phyloP scores from a whole-genome alignment of 1,139 yeast species.

The Yamadazyma triangularis region DNA sequence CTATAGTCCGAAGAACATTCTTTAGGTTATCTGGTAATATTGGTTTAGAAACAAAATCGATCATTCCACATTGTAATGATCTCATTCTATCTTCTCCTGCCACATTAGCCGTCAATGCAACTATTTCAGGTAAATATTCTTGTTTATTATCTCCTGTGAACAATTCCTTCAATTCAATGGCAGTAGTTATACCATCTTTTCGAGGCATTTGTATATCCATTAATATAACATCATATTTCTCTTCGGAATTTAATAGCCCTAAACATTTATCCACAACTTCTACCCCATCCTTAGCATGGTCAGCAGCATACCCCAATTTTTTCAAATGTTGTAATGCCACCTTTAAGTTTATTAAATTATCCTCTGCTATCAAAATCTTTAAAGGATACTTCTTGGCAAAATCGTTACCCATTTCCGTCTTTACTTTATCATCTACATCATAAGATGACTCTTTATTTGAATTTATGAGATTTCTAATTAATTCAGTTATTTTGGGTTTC shows the following conservation, averaged over 20 bases:
- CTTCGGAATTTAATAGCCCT: constrained; percentile 20
- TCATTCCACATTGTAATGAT: constrained; percentile 50
- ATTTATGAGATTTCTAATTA: constrained; percentile 13
- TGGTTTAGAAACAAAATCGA: constrained; percentile 54
- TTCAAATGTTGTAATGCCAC: constrained; percentile 51
- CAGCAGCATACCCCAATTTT: constrained; percentile 50
- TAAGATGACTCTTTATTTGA: background rate
- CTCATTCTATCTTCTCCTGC: constrained; percentile 51
- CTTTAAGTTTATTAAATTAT: constrained; percentile 45
- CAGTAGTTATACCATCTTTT: constrained; percentile 49
- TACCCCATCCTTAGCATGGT: constrained; percentile 53
- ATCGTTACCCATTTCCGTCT: background rate
- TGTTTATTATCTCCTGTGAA: constrained; percentile 19
- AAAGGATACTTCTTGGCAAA: constrained; percentile 36
- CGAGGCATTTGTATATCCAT: constrained; percentile 58
- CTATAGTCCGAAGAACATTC: constrained; percentile 19
- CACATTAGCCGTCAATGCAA: constrained; percentile 56
- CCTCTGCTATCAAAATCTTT: constrained; percentile 49
- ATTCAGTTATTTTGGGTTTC: constrained; percentile 20
- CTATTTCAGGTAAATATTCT: constrained; percentile 35
- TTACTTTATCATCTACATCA: background rate
- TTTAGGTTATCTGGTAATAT: constrained; percentile 46
- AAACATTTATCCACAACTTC: constrained; percentile 43
- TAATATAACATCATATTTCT: constrained; percentile 44
- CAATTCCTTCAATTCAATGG: constrained; percentile 27